These are phyloP conservation scores for Globisporangium yorkense DNA, from an alignment of 352 stramenopile genomes.

Conservation along the genomic window DNA sequence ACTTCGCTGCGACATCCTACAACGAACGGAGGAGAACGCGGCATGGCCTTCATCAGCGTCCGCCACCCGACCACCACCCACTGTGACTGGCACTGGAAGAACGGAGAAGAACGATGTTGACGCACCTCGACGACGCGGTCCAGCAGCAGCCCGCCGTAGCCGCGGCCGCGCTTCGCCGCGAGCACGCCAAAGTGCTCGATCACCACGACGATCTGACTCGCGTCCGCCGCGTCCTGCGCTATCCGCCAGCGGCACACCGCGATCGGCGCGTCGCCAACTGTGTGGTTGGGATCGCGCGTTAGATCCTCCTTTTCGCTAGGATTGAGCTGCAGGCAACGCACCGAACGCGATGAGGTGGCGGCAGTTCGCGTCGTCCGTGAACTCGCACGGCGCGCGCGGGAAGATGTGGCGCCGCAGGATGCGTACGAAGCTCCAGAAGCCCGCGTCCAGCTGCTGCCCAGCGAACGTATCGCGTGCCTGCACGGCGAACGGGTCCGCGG, in stretches of 20 bases:
- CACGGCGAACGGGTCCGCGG: neutral
- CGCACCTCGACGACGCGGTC: neutral
- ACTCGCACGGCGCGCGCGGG: conserved; percentile 17
- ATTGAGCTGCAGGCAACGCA: conserved; percentile 14
- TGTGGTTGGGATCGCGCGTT: neutral
- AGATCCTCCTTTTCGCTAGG: neutral
- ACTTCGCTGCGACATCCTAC: neutral
- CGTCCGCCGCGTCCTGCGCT: conserved; percentile 24
- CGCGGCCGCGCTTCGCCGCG: conserved; percentile 39
- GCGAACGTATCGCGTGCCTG: neutral
- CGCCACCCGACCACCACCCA: neutral
- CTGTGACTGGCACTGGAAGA: neutral
- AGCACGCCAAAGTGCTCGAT: conserved; percentile 63
- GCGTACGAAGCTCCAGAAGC: conserved; percentile 44
- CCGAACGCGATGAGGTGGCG: conserved; percentile 62
- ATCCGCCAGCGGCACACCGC: conserved; percentile 46
- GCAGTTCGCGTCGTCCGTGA: conserved; percentile 28
- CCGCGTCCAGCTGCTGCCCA: neutral
- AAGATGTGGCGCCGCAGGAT: conserved; percentile 51
- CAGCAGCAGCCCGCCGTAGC: conserved; percentile 49
- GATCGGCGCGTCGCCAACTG: conserved; percentile 71
- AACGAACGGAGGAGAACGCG: neutral
- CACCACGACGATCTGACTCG: conserved; percentile 26
- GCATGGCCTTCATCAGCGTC: neutral
- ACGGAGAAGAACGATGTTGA: neutral